Percentiles rank a stretch among this genome's conserved stretches.
phyloP scores from a whole-genome alignment of 257 asterid genomes.

The Solanum microdontum region DNA sequence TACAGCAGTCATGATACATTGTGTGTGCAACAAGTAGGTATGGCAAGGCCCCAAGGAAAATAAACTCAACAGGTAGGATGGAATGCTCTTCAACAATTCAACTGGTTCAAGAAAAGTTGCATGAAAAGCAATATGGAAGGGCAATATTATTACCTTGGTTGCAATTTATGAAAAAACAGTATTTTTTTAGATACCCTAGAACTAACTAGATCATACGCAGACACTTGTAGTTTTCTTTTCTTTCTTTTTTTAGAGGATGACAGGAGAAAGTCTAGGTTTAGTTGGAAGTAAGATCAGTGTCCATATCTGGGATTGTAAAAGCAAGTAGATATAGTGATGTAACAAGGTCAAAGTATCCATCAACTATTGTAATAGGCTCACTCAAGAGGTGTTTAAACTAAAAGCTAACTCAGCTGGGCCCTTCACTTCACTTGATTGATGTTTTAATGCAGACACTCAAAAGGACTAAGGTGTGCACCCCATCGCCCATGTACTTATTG shows the following conservation, averaged over 20 bases:
- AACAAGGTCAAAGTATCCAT: not conserved
- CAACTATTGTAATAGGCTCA: not conserved
- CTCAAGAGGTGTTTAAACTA: not conserved
- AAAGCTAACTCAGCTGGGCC: not conserved
- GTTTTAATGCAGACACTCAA: not conserved
- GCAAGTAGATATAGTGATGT: not conserved
- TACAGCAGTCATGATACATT: not conserved
- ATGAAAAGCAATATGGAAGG: not conserved
- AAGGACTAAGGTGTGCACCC: not conserved
- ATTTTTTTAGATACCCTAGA: not conserved
- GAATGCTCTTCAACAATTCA: not conserved
- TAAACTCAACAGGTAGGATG: not conserved
- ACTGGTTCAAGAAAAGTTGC: not conserved
- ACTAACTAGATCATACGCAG: not conserved
- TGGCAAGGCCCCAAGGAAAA: not conserved
- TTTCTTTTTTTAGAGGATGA: not conserved
- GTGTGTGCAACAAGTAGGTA: not conserved
- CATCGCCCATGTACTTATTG: not conserved
- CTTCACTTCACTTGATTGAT: not conserved
- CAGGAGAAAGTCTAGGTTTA: not conserved
- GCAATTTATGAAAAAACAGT: not conserved
- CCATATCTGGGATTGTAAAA: not conserved
- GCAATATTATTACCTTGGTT: not conserved
- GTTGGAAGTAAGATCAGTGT: not conserved
- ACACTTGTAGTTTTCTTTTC: not conserved